phyloP scores from a whole-genome alignment of 495 filamentous ascomycete species.

The Zalerion maritima region DNA sequence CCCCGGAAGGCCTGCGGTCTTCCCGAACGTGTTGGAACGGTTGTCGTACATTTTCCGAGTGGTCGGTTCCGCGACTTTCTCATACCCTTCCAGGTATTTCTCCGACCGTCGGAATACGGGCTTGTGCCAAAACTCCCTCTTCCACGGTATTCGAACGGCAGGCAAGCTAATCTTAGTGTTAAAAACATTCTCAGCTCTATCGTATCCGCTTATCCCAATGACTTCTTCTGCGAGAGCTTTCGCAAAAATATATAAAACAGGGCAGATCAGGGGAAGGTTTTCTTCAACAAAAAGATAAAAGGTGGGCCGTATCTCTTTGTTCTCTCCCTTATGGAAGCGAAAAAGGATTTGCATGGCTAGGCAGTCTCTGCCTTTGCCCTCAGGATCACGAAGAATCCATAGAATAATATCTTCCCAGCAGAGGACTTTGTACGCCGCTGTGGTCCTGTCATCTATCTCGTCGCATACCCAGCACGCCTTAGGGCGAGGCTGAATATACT shows the following conservation, averaged over 20 bases:
- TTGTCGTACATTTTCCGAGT: conserved; percentile 1
- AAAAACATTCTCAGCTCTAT: too few species aligned
- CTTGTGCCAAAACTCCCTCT: conserved; percentile 5
- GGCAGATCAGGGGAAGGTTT: conserved; percentile 2
- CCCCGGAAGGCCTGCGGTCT: conserved; percentile 1
- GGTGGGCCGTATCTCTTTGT: conserved; percentile 4
- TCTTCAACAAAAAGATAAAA: conserved; percentile 2
- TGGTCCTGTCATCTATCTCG: conserved; percentile 1
- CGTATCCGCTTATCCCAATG: too few species aligned
- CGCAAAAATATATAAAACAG: neutral
- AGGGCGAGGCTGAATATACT: neutral
- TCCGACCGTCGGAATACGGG: conserved; percentile 3
- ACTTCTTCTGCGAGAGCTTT: too few species aligned
- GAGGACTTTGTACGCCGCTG: conserved; percentile 1
- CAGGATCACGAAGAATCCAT: conserved; percentile 1
- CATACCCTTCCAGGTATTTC: neutral
- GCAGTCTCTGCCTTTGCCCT: conserved; percentile 1
- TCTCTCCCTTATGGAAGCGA: too few species aligned
- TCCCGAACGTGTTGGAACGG: too few species aligned
- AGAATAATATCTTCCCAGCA: conserved; percentile 3
- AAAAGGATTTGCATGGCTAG: conserved; percentile 3
- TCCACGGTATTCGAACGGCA: conserved; percentile 5
- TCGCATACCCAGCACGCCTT: conserved; percentile 3
- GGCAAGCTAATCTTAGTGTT: too few species aligned
- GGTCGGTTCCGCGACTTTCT: conserved; percentile 2